A percentile compares a stretch with the other conserved stretches of the same genome.
These are phyloP conservation scores for Phytophthora lateralis DNA, from an alignment of 352 stramenopile genomes.

Conservation along the genomic window DNA sequence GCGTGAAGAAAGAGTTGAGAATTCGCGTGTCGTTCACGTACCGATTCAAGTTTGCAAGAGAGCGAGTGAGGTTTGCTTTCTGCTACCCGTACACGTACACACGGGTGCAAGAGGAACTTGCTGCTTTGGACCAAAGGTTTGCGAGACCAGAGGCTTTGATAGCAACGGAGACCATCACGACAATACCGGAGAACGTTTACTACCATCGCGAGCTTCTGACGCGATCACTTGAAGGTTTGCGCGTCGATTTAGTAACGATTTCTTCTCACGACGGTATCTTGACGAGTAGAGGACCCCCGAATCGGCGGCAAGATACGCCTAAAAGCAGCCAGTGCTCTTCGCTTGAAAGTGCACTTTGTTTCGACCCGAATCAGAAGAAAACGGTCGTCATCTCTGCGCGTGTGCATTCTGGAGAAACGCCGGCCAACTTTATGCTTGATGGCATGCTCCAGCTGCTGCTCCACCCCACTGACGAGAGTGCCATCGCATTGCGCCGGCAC, in stretches of 20 bases:
- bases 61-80: slow-evolving; percentile 81
- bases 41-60: slow-evolving; percentile 54
- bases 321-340: slow-evolving; percentile 25
- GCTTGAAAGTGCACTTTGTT: slow-evolving; percentile 35
- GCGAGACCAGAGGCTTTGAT: neutral
- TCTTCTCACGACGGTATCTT: slow-evolving; percentile 65
- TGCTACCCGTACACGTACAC: slow-evolving; percentile 88
- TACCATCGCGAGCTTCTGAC: slow-evolving; percentile 83
- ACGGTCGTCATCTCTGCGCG: slow-evolving; percentile 81
- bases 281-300: slow-evolving; percentile 3
- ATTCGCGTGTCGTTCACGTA: slow-evolving; percentile 68
- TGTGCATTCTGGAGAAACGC: slow-evolving; percentile 87
- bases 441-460: slow-evolving; percentile 89
- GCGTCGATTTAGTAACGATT: slow-evolving; percentile 86
- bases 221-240: slow-evolving; percentile 63
- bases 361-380: slow-evolving; percentile 39
- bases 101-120: slow-evolving; percentile 56
- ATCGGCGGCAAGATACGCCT: slow-evolving; percentile 15
- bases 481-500: slow-evolving; percentile 68
- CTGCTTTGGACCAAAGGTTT: slow-evolving; percentile 41
- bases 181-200: slow-evolving; percentile 56
- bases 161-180: neutral
- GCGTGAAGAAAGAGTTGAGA: slow-evolving; percentile 40
- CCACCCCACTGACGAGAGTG: slow-evolving; percentile 48
- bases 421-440: slow-evolving; percentile 91